A percentile compares a stretch with the other conserved stretches of the same genome.
Conservation (phyloP, 2,329 filamentous ascomycete species). For the Geoglossum cookeanum region DNA sequence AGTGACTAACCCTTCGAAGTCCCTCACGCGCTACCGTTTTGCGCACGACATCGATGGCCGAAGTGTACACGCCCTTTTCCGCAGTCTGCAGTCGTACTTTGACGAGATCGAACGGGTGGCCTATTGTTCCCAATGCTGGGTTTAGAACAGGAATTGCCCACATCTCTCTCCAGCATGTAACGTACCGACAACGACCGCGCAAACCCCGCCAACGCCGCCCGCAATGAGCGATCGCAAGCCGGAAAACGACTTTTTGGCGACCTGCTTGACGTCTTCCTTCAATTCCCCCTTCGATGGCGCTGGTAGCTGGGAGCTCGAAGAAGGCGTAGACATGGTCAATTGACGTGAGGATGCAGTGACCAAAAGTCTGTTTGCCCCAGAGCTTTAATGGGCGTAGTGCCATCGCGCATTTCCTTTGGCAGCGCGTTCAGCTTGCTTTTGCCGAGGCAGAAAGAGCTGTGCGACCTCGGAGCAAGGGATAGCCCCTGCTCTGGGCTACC, state of each 20-base stretch:
- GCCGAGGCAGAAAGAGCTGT: no score
- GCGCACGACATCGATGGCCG: constrained; percentile 77
- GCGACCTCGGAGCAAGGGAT: not conserved
- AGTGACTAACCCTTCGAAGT: constrained; percentile 33
- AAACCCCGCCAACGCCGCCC: constrained; percentile 83
- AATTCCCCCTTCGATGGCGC: constrained; percentile 24
- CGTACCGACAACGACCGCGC: constrained; percentile 62
- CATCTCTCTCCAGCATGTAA: constrained; percentile 2
- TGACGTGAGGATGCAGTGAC: not conserved
- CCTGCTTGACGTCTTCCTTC: constrained; percentile 31
- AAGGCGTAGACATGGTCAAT: not conserved
- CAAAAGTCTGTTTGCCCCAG: not conserved
- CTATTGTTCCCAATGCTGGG: not conserved
- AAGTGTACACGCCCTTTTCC: constrained; percentile 77
- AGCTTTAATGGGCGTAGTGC: not conserved
- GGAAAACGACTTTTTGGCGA: constrained; percentile 34
- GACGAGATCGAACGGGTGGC: constrained; percentile 93
- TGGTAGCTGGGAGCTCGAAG: not conserved
- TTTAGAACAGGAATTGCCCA: not conserved
- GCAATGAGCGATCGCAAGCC: constrained; percentile 67
- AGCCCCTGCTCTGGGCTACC: no score
- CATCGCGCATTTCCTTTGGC: no score
- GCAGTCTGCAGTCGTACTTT: constrained; percentile 96
- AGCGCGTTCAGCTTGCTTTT: no score
- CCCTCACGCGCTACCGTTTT: constrained; percentile 82